A percentile compares a stretch with the other conserved stretches of the same genome.
These are phyloP conservation scores for Fusarium mundagurra DNA, from an alignment of 2,329 filamentous ascomycete species.

Conservation along the genomic window DNA sequence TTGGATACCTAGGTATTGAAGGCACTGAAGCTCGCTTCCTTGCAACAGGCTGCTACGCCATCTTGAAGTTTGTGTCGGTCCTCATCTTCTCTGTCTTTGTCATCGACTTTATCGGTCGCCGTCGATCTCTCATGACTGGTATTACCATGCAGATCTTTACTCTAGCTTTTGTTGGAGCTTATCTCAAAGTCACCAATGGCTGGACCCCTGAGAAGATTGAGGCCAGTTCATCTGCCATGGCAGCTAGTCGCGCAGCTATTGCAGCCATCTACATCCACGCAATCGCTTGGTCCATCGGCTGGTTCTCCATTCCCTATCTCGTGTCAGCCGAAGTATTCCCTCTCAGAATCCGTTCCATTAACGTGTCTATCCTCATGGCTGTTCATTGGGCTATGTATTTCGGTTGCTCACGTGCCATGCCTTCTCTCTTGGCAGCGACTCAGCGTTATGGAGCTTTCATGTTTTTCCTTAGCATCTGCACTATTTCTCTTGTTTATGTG, in stretches of 20 bases:
- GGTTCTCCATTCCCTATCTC: constrained; percentile 57
- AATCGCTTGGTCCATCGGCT: constrained; percentile 58
- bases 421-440: constrained; percentile 46
- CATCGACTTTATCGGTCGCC: constrained; percentile 45
- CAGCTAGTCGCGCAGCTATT: constrained; percentile 52
- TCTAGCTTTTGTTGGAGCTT: constrained; percentile 44
- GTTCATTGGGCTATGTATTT: constrained; percentile 54
- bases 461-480: constrained; percentile 44
- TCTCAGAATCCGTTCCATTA: constrained; percentile 52
- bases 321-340: constrained; percentile 58
- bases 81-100: constrained; percentile 44
- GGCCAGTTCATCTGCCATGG: constrained; percentile 30
- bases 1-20: constrained; percentile 42
- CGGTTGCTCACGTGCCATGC: constrained; percentile 48
- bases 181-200: constrained; percentile 44
- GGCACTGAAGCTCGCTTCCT: constrained; percentile 40
- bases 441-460: constrained; percentile 46
- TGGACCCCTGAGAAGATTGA: constrained; percentile 30
- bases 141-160: constrained; percentile 47
- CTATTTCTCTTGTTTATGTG: constrained; percentile 44
- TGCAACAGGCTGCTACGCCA: constrained; percentile 40
- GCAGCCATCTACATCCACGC: constrained; percentile 56
- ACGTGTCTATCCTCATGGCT: constrained; percentile 54
- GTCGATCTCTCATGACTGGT: constrained; percentile 48
- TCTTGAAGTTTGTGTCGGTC: constrained; percentile 44